Evolutionary conservation across 1,284 basidiomycete genomes (phyloP).

Genomic region (Ustilago loliicola): DNA sequence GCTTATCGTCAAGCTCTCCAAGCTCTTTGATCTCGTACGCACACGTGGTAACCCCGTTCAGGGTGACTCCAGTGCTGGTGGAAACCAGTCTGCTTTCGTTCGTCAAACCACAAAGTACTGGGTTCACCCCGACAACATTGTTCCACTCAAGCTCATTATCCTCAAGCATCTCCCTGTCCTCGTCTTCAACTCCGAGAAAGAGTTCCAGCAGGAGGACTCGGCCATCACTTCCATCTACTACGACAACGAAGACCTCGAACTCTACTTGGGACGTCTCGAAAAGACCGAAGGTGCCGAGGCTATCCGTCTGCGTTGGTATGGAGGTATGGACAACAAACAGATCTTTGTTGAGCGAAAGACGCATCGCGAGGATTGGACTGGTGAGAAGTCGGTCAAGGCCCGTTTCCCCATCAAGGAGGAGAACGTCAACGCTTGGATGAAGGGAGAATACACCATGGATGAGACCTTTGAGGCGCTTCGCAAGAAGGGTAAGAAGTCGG

Average conservation of each 20-base stretch:
- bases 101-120: constrained; percentile 99
- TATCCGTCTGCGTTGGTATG: constrained; percentile 96
- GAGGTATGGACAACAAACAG: constrained; percentile 80
- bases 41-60: constrained; percentile 93
- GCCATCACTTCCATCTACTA: constrained; percentile 89
- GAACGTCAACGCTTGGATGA: constrained; percentile 90
- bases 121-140: constrained; percentile 83
- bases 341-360: constrained; percentile 99
- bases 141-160: constrained; percentile 95
- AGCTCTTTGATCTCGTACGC: constrained; percentile 93
- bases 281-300: constrained; percentile 99
- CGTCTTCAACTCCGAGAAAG: constrained; percentile 97
- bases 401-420: constrained; percentile 97
- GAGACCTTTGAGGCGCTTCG: constrained; percentile 90
- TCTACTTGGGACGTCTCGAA: constrained; percentile 97
- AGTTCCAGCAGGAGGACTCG: constrained; percentile 88
- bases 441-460: constrained; percentile 92
- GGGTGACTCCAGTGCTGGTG: constrained; percentile 93
- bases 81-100: constrained; percentile 95
- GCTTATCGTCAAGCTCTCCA: constrained; percentile 95
- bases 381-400: constrained; percentile 98
- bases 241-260: constrained; percentile 94
- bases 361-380: constrained; percentile 98
- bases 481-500: constrained; percentile 92
- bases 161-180: constrained; percentile 79